Base-by-base conservation (phyloP, 371 early-diverging fungal genomes). In the Dinochytrium kinnereticum region DNA sequence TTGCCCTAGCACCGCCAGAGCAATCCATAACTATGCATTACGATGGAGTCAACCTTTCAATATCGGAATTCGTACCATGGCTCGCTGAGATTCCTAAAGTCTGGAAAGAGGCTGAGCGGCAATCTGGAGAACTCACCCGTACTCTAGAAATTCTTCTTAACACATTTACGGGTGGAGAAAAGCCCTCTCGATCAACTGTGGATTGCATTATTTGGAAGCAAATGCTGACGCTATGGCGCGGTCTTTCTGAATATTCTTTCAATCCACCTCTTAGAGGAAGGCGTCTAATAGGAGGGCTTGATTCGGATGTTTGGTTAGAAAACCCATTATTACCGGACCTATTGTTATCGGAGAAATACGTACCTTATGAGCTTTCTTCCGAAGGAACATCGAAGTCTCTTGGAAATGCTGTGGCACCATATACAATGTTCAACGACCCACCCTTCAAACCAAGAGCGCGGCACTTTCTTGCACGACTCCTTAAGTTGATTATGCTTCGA, bases 321-420 rank as follows among this genome's bases (percentile, higher is more conserved):
- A 85, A 87, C 71, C 85, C 85, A 1, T 73, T 81, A 31, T 31
- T 87, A 21, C 82, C 84, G 15, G 87, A 87, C 64, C 57, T 80
- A 30, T 34, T 87, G 0, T 73, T 86, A 50, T 61, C 33, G 24
- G 84, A 84, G 50, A 72, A 77, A 31, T 84, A 84, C 64, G 66
- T 70, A 31, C 82, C 82, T 15, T 80, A 73, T 55, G 82, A 79
- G 38, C 68, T 77, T 19, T 34, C 70, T 17, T 57, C 73, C 34
- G 77, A 74, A 51, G 76, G 74, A 26, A 76, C 75, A 51, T 57
- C 72, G 49, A 72, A 73, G 40, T 59, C 78, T 50, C 39, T 80
- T 2, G 75, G 69, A 7, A 76, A 79, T 38, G 61, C 66, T 44
- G 34, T 80, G 2, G 75, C 81, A 1, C 76, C 78, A 30, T 53